Percentiles rank a stretch among this genome's conserved stretches.
Conservation (phyloP, 2,329 filamentous ascomycete genomes). For the Ophiostoma perfectum region DNA sequence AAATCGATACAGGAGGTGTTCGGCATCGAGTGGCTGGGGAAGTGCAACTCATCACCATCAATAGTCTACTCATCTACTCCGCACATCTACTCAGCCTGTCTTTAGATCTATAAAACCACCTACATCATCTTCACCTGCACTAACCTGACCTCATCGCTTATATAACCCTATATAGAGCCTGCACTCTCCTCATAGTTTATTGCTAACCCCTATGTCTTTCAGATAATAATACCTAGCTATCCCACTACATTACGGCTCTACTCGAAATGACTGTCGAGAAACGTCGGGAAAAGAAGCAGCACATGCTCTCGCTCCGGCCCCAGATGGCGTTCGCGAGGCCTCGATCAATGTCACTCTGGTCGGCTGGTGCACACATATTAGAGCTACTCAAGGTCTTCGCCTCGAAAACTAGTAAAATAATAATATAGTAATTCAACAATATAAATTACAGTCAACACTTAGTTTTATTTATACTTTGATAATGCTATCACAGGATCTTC, state of each 20-base stretch:
- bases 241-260: too few species aligned
- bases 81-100: not conserved
- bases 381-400: not conserved
- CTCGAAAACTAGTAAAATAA: too few species aligned
- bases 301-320: not conserved
- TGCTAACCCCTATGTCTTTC: too few species aligned
- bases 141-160: too few species aligned
- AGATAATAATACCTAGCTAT: too few species aligned
- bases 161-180: too few species aligned
- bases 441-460: not conserved
- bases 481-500: not conserved
- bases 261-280: not conserved
- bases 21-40: not conserved
- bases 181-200: too few species aligned
- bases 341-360: conserved; percentile 3
- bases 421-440: too few species aligned
- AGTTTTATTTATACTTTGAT: not conserved
- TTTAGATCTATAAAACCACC: too few species aligned
- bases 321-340: conserved; percentile 11
- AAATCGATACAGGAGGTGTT: not conserved
- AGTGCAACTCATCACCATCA: not conserved
- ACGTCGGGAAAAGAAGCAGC: not conserved
- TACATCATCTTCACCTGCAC: too few species aligned
- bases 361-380: not conserved
- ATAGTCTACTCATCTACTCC: not conserved